Evolutionary conservation across 495 filamentous ascomycete species (phyloP).

Genomic region (Rhizodiscina lignyota): DNA sequence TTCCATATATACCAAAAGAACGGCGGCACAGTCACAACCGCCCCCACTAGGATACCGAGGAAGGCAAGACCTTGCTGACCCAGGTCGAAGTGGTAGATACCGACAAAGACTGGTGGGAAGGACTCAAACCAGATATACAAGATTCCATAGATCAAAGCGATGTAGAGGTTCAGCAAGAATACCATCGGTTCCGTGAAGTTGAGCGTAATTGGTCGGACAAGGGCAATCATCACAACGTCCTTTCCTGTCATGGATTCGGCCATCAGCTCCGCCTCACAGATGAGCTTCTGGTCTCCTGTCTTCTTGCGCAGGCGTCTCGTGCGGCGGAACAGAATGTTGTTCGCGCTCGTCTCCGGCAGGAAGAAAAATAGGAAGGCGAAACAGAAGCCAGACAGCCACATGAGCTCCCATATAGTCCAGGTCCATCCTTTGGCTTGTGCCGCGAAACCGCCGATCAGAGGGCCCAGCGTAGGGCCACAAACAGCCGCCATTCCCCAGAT

Average conservation of each 20-base stretch:
- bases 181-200: conserved; percentile 47
- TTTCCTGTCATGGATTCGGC: conserved; percentile 26
- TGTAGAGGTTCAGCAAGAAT: conserved; percentile 45
- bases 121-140: conserved; percentile 59
- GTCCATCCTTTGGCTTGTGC: conserved; percentile 33
- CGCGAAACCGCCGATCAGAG: conserved; percentile 46
- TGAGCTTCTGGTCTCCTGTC: conserved; percentile 17
- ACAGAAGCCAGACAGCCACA: conserved; percentile 30
- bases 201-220: conserved; percentile 47
- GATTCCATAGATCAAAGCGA: conserved; percentile 46
- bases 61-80: conserved; percentile 50
- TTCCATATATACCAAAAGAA: conserved; percentile 36
- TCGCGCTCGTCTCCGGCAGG: conserved; percentile 35
- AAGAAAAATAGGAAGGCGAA: conserved; percentile 33
- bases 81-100: conserved; percentile 42
- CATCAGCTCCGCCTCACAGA: conserved; percentile 22
- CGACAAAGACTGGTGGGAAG: conserved; percentile 55
- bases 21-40: conserved; percentile 31
- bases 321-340: conserved; percentile 40
- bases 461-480: conserved; percentile 37
- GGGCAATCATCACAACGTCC: conserved; percentile 34
- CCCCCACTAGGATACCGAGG: conserved; percentile 41
- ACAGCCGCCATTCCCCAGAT: conserved; percentile 32
- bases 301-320: conserved; percentile 31
- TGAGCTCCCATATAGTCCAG: conserved; percentile 26